Conservation (phyloP, 1,284 basidiomycete genomes). For the Marasmius fiardii region DNA sequence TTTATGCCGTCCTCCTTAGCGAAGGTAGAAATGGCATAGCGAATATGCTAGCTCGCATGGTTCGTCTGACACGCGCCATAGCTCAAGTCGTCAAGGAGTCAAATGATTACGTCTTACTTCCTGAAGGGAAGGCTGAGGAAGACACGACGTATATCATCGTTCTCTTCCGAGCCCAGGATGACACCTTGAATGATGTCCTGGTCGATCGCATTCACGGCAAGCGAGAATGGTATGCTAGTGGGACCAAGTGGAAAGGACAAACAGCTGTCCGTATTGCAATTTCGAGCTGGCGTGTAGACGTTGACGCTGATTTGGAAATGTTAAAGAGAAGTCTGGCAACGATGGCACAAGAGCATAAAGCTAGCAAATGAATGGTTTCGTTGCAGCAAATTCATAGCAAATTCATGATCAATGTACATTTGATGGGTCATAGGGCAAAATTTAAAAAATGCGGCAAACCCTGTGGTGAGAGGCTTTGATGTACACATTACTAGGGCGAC, state of each 20-base stretch:
- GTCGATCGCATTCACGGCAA: constrained; percentile 11
- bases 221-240: constrained; percentile 7
- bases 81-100: not conserved
- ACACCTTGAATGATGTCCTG: constrained; percentile 10
- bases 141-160: constrained; percentile 15
- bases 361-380: no score
- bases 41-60: constrained; percentile 3
- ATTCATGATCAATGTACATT: no score
- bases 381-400: no score
- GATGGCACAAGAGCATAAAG: not conserved
- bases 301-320: constrained; percentile 10
- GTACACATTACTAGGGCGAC: no score
- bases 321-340: constrained; percentile 9
- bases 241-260: constrained; percentile 10
- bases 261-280: constrained; percentile 15
- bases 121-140: constrained; percentile 12
- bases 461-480: no score
- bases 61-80: not conserved
- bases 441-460: no score
- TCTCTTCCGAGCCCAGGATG: constrained; percentile 14
- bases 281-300: constrained; percentile 16
- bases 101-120: not conserved
- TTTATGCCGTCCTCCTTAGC: constrained; percentile 15
- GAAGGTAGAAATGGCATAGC: constrained; percentile 8
- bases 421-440: no score